A percentile compares a stretch with the other conserved stretches of the same genome.
Evolutionary conservation across 2,329 filamentous ascomycete genomes (phyloP).

Genomic region (Alternaria burnsii): DNA sequence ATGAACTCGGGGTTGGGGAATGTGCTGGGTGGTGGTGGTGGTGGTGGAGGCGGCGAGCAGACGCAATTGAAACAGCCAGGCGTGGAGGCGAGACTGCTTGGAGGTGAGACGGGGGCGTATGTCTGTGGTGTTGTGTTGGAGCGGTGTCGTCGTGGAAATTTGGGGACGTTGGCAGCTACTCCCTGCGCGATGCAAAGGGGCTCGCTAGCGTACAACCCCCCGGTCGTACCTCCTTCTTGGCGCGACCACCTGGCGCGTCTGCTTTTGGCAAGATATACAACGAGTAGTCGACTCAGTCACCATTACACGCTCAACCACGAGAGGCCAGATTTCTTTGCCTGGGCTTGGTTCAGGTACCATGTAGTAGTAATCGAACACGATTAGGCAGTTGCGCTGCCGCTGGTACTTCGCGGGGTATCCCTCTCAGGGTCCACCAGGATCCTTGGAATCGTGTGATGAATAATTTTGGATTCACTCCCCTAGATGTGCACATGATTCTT

Average conservation of each 20-base stretch:
- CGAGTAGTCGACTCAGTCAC: not conserved
- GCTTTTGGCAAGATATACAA: conserved; percentile 24
- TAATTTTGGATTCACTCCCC: not conserved
- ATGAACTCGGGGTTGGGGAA: conserved; percentile 32
- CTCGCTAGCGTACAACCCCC: conserved; percentile 47
- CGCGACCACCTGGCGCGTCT: conserved; percentile 36
- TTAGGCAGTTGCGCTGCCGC: too few species aligned
- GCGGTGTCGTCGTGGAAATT: conserved; percentile 50
- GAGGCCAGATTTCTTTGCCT: too few species aligned
- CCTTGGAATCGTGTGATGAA: not conserved
- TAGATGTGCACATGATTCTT: not conserved
- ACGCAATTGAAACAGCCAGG: conserved; percentile 28
- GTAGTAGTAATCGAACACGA: too few species aligned
- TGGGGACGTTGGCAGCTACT: conserved; percentile 51
- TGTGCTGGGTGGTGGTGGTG: conserved; percentile 30
- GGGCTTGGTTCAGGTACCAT: too few species aligned
- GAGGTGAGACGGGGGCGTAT: conserved; percentile 27
- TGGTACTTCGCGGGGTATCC: not conserved
- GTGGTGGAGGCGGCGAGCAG: conserved; percentile 26
- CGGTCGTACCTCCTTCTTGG: conserved; percentile 43
- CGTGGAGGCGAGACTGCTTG: conserved; percentile 34
- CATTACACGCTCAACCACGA: not conserved
- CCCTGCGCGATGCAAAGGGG: conserved; percentile 52
- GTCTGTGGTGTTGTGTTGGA: conserved; percentile 39
- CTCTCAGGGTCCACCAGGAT: not conserved